A percentile compares a stretch with the other conserved stretches of the same genome.
phyloP scores from a whole-genome alignment of 139 green algal species.

The Picochlorum sp. region DNA sequence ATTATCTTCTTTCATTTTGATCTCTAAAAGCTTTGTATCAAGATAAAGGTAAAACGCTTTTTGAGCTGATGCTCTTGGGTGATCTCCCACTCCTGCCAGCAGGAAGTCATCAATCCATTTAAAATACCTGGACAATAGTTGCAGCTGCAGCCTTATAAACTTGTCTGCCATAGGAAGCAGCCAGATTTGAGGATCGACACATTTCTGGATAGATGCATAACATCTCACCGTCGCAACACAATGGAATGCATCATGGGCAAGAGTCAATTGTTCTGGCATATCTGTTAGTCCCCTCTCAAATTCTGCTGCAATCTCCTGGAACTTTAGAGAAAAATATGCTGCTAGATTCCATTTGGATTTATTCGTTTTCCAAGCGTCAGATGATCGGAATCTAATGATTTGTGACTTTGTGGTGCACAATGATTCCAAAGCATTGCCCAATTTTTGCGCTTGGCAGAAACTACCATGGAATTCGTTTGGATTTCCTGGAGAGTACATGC shows the following conservation, averaged over 20 bases:
- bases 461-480: conserved; percentile 74
- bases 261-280: neutral
- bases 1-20: neutral
- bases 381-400: conserved; percentile 43
- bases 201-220: conserved; percentile 9
- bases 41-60: neutral
- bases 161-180: conserved; percentile 64
- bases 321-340: conserved; percentile 85
- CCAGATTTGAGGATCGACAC: conserved; percentile 37
- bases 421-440: conserved; percentile 40
- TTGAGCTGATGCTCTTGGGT: too few species aligned
- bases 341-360: conserved; percentile 76
- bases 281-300: conserved; percentile 32
- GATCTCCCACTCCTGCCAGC: neutral
- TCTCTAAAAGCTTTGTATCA: neutral
- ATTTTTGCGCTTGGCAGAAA: conserved; percentile 48
- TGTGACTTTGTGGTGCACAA: conserved; percentile 12
- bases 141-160: conserved; percentile 65
- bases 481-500: conserved; percentile 73
- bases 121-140: conserved; percentile 65
- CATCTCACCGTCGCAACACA: neutral
- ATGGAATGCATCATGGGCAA: neutral
- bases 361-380: conserved; percentile 41
- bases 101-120: conserved; percentile 36
- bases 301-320: conserved; percentile 54